Conservation (phyloP, 768 basidiomycete species). For the Asterophora parasitica region DNA sequence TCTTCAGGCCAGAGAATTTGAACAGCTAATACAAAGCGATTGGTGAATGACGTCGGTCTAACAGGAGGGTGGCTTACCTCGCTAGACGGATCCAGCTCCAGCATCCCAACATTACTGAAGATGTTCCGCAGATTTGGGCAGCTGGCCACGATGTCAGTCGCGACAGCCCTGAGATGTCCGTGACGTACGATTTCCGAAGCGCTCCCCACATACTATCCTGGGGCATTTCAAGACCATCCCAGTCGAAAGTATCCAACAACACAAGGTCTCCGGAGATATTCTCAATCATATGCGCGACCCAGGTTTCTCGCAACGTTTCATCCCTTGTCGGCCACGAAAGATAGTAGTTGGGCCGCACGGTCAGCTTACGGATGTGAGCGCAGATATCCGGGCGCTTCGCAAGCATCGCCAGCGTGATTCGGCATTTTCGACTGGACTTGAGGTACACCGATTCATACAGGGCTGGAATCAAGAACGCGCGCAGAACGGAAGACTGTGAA, state of each 20-base stretch:
- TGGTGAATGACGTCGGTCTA: neutral
- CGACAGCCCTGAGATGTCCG: neutral
- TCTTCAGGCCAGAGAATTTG: constrained; percentile 36
- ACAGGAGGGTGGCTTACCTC: constrained; percentile 15
- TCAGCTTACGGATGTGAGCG: constrained; percentile 35
- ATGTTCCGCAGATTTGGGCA: constrained; percentile 40
- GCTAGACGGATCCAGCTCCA: constrained; percentile 30
- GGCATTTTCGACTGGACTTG: constrained; percentile 38
- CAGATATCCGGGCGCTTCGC: constrained; percentile 30
- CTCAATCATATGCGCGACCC: constrained; percentile 35
- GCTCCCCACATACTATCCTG: constrained; percentile 36
- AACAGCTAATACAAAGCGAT: constrained; percentile 27
- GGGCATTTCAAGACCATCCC: constrained; percentile 49
- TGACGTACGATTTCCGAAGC: constrained; percentile 33
- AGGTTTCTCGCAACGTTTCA: constrained; percentile 32
- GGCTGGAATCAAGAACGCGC: constrained; percentile 30
- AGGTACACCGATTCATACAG: constrained; percentile 42
- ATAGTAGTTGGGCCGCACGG: constrained; percentile 48
- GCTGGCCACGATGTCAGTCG: constrained; percentile 20
- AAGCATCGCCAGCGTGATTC: constrained; percentile 33
- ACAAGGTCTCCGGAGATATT: constrained; percentile 28
- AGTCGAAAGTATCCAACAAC: constrained; percentile 42
- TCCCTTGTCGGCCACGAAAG: constrained; percentile 46
- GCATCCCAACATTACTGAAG: constrained; percentile 39
- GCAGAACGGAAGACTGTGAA: constrained; percentile 27